These are phyloP conservation scores for Macrophomina pseudophaseolina DNA, from an alignment of 2,329 filamentous ascomycete genomes.

Conservation along the genomic window DNA sequence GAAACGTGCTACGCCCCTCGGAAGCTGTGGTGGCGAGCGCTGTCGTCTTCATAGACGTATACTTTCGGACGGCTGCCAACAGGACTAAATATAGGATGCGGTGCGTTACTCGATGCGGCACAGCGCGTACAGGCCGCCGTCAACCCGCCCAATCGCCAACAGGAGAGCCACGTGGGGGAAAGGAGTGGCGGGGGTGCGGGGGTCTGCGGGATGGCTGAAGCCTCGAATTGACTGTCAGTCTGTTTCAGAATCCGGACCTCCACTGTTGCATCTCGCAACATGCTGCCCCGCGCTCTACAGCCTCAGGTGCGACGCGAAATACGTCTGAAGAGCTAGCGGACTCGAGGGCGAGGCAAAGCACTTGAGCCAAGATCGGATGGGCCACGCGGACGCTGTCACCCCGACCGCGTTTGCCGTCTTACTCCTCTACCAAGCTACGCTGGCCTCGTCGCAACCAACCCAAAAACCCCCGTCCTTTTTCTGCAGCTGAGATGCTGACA, in stretches of 20 bases:
- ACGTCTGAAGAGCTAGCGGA: neutral
- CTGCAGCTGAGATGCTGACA: constrained; percentile 10
- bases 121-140: neutral
- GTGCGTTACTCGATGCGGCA: neutral
- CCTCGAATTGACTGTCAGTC: neutral
- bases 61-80: neutral
- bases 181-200: neutral
- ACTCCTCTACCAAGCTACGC: neutral
- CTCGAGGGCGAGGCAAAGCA: neutral
- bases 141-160: neutral
- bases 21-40: neutral
- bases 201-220: neutral
- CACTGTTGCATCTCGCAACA: neutral
- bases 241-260: neutral
- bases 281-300: neutral
- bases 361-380: neutral
- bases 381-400: neutral
- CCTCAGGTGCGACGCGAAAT: neutral
- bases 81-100: neutral
- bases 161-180: neutral
- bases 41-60: neutral
- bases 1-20: neutral
- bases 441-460: neutral
- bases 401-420: neutral
- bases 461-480: neutral